Base-by-base conservation (phyloP, 148 eudicot species). In the Camellia sinensis region DNA sequence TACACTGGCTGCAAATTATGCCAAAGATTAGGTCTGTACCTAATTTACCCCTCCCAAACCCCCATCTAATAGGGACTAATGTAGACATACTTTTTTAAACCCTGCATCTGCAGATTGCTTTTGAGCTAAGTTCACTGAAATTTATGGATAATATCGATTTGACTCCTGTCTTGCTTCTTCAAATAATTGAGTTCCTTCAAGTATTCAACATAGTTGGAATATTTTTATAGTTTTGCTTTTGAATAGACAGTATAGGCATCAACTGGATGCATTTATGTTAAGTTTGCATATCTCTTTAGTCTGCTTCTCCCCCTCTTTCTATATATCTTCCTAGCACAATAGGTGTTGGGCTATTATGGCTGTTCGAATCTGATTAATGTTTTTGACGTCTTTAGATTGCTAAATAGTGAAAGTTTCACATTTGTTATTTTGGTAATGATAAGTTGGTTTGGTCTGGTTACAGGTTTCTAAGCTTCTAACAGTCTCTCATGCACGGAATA, bases 381-480 rank as follows among this genome's bases (percentile, higher is more conserved):
- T 37, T 57, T 48, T 77, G 17, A 44, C 50, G 18, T 56, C 66
- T 17, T 44, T 17, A 15, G 50, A 52, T 50, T 53, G 74, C 74
- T 54, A 54, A 53, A 41, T 9, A 64, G 40, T 37, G 12, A 56
- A 21, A 61, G 41, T 17, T 71, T 6, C 46, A 60, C 40, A 13
- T 44, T n/a, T 78, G 29, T 71, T 60, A 67, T 71, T 8, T 40
- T 72, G 11, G 62, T 21, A 54, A 72, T 64, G 43, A 13, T 18
- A 52, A 14, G n/a, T 66, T 84, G 80, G 15, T 80, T 65, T 50
- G 71, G 29, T 66, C 37, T 64, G 11, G 79, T 85, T 76, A 9
- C 91, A 95, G 99, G 96, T 80, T 73, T 76, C 86, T 10, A 87
- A 89, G 82, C 84, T 82, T 29, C 73, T 92, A 60, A 90, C 95